Evolutionary conservation across 1,284 basidiomycete genomes (phyloP), one percentile per base, ranked within the genome.

Genomic region (Mycocalia duriaeana): DNA sequence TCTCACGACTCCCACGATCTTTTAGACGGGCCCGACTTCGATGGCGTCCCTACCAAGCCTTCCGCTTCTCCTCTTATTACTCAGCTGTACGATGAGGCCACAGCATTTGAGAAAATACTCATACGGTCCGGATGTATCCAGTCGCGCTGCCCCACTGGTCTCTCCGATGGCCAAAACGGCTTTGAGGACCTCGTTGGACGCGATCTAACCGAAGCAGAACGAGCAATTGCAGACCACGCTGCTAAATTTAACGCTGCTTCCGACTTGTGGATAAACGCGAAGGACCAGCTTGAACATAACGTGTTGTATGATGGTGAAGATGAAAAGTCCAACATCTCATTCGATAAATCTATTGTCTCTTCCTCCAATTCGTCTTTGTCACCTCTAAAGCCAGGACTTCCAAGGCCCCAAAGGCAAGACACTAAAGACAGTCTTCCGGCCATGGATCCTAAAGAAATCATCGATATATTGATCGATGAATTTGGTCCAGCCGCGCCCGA

Each of bases 401-500:
- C n/a, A n/a, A n/a, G n/a, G n/a, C 13, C 42, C 13, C 5, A n/a
- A 19, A 14, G 25, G 11, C 16, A 22, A 5, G 5, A 5, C 7
- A 44, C 25, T 31, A 5, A 18, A 18, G 14, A 54, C 47, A 6
- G 63, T 61, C 20, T 44, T 50, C 13, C 61, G 63, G 59, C 63
- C 59, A 40, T 72, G 14, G 55, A 68, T 19, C 64, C 71, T 2
- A 54, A 65, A 6, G 61, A 73, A 47, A 59, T 76, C 19, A 56
- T 76, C 9, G 49, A 57, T 20, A 57, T 78, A 5, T 62, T 79
- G 16, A 55, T 61, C 25, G 63, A 71, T 42, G 77, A 82, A 54
- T 77, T 81, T 48, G 75, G 72, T 0, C 53, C 71, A 3, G 62
- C 79, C 9, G 64, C 68, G 2, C 57, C 59, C 1, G 62, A 64